Evolutionary conservation across 371 early-diverging fungal genomes (phyloP).

Genomic region (Mucor ambiguus): DNA sequence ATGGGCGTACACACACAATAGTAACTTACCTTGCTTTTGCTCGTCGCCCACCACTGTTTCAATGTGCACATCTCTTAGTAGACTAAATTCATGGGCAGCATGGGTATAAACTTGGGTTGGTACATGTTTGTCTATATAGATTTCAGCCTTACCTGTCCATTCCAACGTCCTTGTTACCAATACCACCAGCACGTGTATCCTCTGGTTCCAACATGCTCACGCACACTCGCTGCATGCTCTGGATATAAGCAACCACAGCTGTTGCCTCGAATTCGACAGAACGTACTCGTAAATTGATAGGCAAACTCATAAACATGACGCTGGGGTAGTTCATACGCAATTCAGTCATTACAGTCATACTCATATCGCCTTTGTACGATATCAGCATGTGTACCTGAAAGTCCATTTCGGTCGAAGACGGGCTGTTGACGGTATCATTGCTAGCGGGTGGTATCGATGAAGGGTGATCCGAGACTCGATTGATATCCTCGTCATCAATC

Average conservation of each 20-base stretch:
- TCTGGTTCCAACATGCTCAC: slow-evolving; percentile 89
- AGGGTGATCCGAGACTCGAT: slow-evolving; percentile 8
- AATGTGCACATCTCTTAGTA: slow-evolving; percentile 76
- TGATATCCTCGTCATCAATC: slow-evolving; percentile 52
- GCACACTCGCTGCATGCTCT: slow-evolving; percentile 73
- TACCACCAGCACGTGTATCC: slow-evolving; percentile 17
- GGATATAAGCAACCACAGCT: slow-evolving; percentile 86
- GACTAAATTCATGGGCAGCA: slow-evolving; percentile 33
- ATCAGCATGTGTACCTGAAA: slow-evolving; percentile 77
- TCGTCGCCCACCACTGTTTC: slow-evolving; percentile 92
- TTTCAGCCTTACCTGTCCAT: slow-evolving; percentile 36
- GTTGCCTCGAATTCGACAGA: slow-evolving; percentile 86
- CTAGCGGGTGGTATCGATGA: slow-evolving; percentile 14
- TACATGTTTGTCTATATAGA: not conserved
- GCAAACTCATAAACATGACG: slow-evolving; percentile 87
- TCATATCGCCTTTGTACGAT: slow-evolving; percentile 84
- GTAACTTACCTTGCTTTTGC: slow-evolving; percentile 76
- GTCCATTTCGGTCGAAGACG: slow-evolving; percentile 58
- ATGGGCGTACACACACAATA: not conserved
- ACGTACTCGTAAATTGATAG: slow-evolving; percentile 81
- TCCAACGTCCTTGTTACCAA: slow-evolving; percentile 28
- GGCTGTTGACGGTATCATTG: slow-evolving; percentile 6
- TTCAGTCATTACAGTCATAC: slow-evolving; percentile 83
- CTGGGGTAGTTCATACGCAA: slow-evolving; percentile 93
- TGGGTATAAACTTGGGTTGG: not conserved